A percentile compares a stretch with the other conserved stretches of the same genome.
Evolutionary conservation across 208 protist species (phyloP).

Genomic region (Angomonas deanei): DNA sequence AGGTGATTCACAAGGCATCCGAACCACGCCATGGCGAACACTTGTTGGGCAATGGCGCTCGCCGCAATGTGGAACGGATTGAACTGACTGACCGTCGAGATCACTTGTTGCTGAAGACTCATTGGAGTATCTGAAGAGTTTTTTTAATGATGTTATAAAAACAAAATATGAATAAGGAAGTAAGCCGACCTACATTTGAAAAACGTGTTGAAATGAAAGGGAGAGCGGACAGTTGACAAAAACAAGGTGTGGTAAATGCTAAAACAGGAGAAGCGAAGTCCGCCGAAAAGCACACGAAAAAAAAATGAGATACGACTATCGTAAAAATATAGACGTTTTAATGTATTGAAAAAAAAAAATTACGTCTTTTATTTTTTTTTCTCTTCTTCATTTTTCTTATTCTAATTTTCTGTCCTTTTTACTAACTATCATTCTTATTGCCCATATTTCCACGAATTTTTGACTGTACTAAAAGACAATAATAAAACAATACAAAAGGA

Average conservation of each 20-base stretch:
- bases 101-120: neutral
- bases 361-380: no score
- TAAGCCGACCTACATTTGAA: neutral
- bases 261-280: neutral
- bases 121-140: neutral
- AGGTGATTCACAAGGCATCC: conserved; percentile 62
- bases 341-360: no score
- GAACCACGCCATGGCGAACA: conserved; percentile 79
- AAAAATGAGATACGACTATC: no score
- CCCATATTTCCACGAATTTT: no score
- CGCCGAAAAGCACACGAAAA: neutral
- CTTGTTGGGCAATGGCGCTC: conserved; percentile 52
- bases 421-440: no score
- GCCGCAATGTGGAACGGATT: conserved; percentile 45
- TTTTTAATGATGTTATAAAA: neutral
- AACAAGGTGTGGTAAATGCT: no score
- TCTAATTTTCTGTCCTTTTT: conserved; percentile 3
- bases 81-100: conserved; percentile 16
- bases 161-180: neutral
- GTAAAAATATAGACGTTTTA: no score
- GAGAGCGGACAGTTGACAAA: conserved; percentile 3
- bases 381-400: conserved; percentile 4
- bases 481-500: conserved; percentile 15
- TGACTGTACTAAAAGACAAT: conserved; percentile 6
- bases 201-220: neutral